Evolutionary conservation across 768 basidiomycete genomes (phyloP), one percentile per base, ranked within the genome.

Genomic region (Phylloporus scabripes): DNA sequence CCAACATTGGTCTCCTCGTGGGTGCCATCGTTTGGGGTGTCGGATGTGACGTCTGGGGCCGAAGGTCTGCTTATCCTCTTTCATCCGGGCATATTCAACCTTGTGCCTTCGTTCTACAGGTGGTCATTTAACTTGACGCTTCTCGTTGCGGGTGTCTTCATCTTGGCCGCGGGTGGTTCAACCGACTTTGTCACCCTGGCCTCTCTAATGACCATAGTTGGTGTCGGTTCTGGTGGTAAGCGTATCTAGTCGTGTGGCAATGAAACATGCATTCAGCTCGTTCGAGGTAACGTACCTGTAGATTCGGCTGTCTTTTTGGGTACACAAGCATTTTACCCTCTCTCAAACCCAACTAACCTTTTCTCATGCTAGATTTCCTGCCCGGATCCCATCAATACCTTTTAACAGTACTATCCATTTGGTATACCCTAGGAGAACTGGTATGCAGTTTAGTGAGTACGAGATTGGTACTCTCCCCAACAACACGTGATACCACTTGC

Each of bases 401-500:
- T 31, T 62, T 83, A 39, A 81, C 80, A 1, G 59, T 81, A 42
- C 63, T 83, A 20, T 77, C 78, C 0, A 72, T 81, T 14, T 82
- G 76, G 76, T 83, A 79, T 79, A 74, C 72, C 15, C 58, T 81
- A 21, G 82, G 81, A 4, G 78, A 79, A 57, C 68, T 82, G 5
- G 48, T 80, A 18, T 74, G 69, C 10, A 72, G 72, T 49, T 60
- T 82, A 31, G 75, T 75, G 49, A 42, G 70, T 56, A 14, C 11
- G 15, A 26, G 7, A 44, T 44, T 3, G 2, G 14, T 12, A 5
- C 18, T 1, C 21, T 11, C 34, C 24, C 38, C 11, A n/a, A 29
- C 40, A 5, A 49, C 20, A 10, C 4, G 5, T 15, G n/a, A 34
- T 5, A 17, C 17, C 3, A 2, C 14, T n/a, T 38, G 21, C 34